A percentile compares a stretch with the other conserved stretches of the same genome.
Conservation (phyloP, 2,329 filamentous ascomycete species). For the Ambrosiella xylebori region DNA sequence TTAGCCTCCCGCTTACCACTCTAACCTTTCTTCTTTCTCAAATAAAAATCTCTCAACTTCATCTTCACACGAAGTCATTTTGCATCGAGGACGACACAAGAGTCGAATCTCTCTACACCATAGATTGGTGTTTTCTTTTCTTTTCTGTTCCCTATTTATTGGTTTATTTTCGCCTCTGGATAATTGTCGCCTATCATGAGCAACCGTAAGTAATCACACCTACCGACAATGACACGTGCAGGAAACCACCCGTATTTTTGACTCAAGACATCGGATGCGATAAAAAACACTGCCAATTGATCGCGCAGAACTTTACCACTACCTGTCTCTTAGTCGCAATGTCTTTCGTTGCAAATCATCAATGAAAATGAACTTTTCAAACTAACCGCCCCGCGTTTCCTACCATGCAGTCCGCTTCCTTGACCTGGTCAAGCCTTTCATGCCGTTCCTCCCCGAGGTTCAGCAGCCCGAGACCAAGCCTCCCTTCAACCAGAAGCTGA, state of each 20-base stretch:
- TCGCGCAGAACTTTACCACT: too few relatives aligned
- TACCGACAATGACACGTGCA: not conserved
- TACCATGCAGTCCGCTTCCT: conserved; percentile 72
- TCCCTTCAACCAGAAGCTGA: conserved; percentile 95
- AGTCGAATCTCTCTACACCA: conserved; percentile 11
- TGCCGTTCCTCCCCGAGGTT: conserved; percentile 98
- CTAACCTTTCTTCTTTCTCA: conserved; percentile 3
- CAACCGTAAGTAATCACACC: conserved; percentile 30
- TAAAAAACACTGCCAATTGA: too few relatives aligned
- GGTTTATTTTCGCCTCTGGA: conserved; percentile 17
- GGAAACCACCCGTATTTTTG: not conserved
- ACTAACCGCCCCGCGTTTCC: conserved; percentile 6
- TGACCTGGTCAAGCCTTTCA: conserved; percentile 98
- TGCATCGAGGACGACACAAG: conserved; percentile 12
- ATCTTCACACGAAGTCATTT: not conserved
- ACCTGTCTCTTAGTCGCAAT: too few relatives aligned
- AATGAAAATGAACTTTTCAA: too few relatives aligned
- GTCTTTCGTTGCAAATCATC: too few relatives aligned
- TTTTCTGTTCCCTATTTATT: conserved; percentile 18
- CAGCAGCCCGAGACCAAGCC: conserved; percentile 96
- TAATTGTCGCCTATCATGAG: conserved; percentile 30
- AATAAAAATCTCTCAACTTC: conserved; percentile 10
- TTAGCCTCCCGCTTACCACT: conserved; percentile 15
- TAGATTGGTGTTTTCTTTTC: conserved; percentile 14
- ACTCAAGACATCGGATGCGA: too few relatives aligned